A percentile compares a stretch with the other conserved stretches of the same genome.
Evolutionary conservation across 2,329 filamentous ascomycete species (phyloP).

Genomic region (Pseudogymnoascus sp.): DNA sequence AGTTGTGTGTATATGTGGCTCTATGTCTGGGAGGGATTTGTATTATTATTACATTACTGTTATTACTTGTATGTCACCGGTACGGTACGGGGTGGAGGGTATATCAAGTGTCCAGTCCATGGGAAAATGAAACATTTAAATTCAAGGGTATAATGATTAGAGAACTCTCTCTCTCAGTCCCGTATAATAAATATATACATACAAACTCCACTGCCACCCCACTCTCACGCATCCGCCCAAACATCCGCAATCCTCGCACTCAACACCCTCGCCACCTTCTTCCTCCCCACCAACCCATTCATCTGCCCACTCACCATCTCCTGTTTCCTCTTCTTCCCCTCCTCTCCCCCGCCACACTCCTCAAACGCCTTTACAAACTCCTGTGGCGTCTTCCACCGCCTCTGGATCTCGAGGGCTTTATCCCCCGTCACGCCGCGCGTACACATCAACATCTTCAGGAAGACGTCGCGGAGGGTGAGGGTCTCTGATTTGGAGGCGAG

Average conservation of each 20-base stretch:
- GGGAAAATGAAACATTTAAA: neutral
- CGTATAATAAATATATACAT: neutral
- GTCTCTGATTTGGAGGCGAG: constrained; percentile 70
- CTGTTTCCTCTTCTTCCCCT: constrained; percentile 49
- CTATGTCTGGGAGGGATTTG: no score
- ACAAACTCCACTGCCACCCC: constrained; percentile 24
- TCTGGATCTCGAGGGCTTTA: constrained; percentile 73
- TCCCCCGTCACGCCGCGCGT: constrained; percentile 69
- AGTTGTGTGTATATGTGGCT: no score
- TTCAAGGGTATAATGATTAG: neutral
- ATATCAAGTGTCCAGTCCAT: neutral
- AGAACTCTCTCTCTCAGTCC: neutral
- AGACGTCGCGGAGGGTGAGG: constrained; percentile 68
- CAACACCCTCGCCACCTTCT: constrained; percentile 59
- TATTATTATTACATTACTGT: no score
- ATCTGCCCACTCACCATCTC: constrained; percentile 55
- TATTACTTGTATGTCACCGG: no score
- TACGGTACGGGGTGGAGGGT: no score
- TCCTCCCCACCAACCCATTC: constrained; percentile 55
- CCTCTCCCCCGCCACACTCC: constrained; percentile 39
- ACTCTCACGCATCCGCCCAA: constrained; percentile 49
- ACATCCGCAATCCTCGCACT: constrained; percentile 67
- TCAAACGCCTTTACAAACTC: constrained; percentile 67
- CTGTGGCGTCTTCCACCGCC: constrained; percentile 67
- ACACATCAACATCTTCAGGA: constrained; percentile 82